Evolutionary conservation across 2,329 filamentous ascomycete species (phyloP), one percentile per base, ranked within the genome.

Genomic region (Aspergillus fructus): DNA sequence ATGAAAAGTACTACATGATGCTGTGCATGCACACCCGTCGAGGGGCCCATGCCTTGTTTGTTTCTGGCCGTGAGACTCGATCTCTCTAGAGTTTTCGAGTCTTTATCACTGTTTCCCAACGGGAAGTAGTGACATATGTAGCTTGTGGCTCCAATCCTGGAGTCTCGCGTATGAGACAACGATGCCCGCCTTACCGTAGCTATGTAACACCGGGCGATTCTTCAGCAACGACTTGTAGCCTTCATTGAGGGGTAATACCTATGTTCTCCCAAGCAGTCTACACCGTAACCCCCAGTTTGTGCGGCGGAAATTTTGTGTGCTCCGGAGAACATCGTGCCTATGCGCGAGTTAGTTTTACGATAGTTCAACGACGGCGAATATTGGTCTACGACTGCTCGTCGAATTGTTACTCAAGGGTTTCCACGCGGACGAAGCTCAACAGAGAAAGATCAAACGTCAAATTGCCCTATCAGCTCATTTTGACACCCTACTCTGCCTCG

Each of bases 1-100:
- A 71, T 81, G 78, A 77, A 72, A 72, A 69, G 68, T 61, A 51
- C 50, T 56, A 37, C 52, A 66, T 63, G 64, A 61, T 71, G 66
- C 61, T 33, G 27, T 56, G 41, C 50, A 46, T 52, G 46, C 45
- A 34, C 45, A 43, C 37, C 43, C 46, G 11, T 13, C 21, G 30
- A 11, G n/a, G 24, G 40, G 47, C 27, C 43, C 53, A 50, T 55
- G 56, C 5, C 33, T 21, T 56, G 23, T 54, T 49, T 54, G 40
- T 30, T 47, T 24, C 41, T 59, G 56, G 59, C 51, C 57, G 50
- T 56, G 37, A 42, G 50, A 42, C 49, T 52, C 41, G 41, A 27
- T 8, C 17, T 51, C 47, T 50, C 24, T 15, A 19, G 23, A 39
- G 30, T 21, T 11, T 54, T 48, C 43, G 45, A 47, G 51, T 53